Conservation (phyloP, 2,329 filamentous ascomycete species). For the Aspergillus sp. region DNA sequence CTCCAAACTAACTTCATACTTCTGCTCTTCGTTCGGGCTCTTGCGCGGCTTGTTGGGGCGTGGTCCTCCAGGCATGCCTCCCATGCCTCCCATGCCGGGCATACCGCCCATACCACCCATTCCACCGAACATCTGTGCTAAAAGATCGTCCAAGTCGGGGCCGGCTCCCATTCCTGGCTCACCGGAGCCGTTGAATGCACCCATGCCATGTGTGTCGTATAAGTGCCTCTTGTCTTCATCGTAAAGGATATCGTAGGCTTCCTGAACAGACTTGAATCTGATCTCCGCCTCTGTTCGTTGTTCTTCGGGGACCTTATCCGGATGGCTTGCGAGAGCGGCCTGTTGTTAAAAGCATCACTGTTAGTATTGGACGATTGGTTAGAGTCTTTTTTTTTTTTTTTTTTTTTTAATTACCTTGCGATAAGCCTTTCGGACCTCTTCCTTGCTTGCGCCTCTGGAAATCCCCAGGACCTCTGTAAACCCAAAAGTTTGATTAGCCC, state of each 20-base stretch:
- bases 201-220: constrained; percentile 94
- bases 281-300: constrained; percentile 80
- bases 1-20: constrained; percentile 86
- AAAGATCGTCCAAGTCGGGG: constrained; percentile 80
- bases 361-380: constrained; percentile 4
- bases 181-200: constrained; percentile 78
- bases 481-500: constrained; percentile 2
- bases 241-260: constrained; percentile 95
- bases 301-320: constrained; percentile 88
- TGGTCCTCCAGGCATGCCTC: constrained; percentile 30
- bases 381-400: not conserved
- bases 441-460: constrained; percentile 63
- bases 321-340: constrained; percentile 84
- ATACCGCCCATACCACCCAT: constrained; percentile 54
- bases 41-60: constrained; percentile 47
- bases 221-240: constrained; percentile 90
- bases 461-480: constrained; percentile 72
- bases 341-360: constrained; percentile 29
- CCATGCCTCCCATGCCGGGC: constrained; percentile 53
- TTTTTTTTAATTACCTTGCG: constrained; percentile 63
- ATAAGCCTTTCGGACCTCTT: constrained; percentile 92
- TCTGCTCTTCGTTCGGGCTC: constrained; percentile 79
- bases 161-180: constrained; percentile 59
- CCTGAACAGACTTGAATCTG: constrained; percentile 87
- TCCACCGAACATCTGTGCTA: constrained; percentile 78